Evolutionary conservation across 2,329 filamentous ascomycete species (phyloP).

Genomic region (Myrmaecium sp.): DNA sequence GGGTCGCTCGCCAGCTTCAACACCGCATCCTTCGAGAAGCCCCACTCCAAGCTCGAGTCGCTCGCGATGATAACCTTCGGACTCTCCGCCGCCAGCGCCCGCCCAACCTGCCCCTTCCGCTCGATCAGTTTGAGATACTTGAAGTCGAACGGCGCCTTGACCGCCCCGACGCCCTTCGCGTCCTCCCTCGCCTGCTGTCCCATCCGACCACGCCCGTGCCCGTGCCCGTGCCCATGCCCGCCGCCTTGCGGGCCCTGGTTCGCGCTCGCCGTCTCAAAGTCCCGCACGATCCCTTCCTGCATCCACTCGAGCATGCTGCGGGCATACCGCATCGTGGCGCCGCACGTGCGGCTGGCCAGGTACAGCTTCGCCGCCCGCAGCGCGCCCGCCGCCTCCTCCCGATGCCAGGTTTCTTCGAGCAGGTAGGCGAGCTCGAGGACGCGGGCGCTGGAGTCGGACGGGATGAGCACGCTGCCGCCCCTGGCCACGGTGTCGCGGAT

Average conservation of each 20-base stretch:
- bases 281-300: constrained; percentile 85
- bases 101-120: constrained; percentile 61
- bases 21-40: constrained; percentile 72
- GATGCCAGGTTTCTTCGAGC: constrained; percentile 73
- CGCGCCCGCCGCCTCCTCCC: constrained; percentile 22
- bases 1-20: constrained; percentile 56
- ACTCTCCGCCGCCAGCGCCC: constrained; percentile 37
- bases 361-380: constrained; percentile 41
- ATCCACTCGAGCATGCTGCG: constrained; percentile 98
- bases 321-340: constrained; percentile 77
- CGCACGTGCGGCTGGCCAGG: constrained; percentile 70
- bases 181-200: too few species aligned
- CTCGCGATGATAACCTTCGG: constrained; percentile 76
- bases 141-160: constrained; percentile 72
- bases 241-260: constrained; percentile 14
- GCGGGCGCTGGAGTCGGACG: constrained; percentile 87
- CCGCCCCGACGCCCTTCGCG: too few species aligned
- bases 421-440: constrained; percentile 85
- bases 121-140: constrained; percentile 71
- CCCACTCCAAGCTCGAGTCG: constrained; percentile 83
- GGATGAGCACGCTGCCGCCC: constrained; percentile 83
- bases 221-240: too few species aligned
- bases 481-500: constrained; percentile 62
- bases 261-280: constrained; percentile 55
- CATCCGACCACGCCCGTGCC: too few species aligned